Conservation (phyloP, 2,329 filamentous ascomycete species). For the Aspergillus sp. region DNA sequence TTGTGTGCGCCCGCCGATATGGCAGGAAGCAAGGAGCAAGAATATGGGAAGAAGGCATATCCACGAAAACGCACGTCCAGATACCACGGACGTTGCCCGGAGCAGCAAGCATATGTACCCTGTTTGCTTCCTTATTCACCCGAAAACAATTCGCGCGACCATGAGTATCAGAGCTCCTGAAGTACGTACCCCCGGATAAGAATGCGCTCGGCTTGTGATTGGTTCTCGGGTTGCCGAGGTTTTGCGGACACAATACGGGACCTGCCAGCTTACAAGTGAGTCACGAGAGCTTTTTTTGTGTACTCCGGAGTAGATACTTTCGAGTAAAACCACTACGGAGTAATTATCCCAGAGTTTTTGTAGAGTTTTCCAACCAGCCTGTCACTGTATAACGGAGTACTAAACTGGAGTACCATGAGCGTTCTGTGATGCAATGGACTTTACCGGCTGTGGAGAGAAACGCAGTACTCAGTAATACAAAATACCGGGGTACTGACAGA, state of each 20-base stretch:
- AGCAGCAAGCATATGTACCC: too few species aligned
- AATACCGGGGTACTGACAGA: not conserved
- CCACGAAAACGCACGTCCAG: too few species aligned
- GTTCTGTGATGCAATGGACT: too few species aligned
- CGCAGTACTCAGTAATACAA: too few species aligned
- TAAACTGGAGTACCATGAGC: too few species aligned
- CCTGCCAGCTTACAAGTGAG: not conserved
- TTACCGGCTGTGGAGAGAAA: not conserved
- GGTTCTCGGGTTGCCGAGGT: not conserved
- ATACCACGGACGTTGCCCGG: too few species aligned
- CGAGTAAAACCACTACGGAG: too few species aligned
- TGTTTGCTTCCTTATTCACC: slow-evolving; percentile 17
- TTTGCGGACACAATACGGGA: not conserved
- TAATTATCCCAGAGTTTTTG: not conserved
- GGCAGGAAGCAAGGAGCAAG: too few species aligned
- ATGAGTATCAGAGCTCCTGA: slow-evolving; percentile 14
- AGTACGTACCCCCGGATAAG: not conserved
- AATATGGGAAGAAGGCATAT: too few species aligned
- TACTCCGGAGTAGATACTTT: not conserved
- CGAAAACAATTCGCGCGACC: slow-evolving; percentile 8
- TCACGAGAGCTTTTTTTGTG: not conserved
- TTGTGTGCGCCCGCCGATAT: too few species aligned
- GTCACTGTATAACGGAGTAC: too few species aligned
- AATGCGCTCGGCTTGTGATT: slow-evolving; percentile 5
- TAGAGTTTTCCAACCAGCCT: not conserved